phyloP scores from a whole-genome alignment of 2,329 filamentous ascomycete species.

The Ophiocordyceps unilateralis region DNA sequence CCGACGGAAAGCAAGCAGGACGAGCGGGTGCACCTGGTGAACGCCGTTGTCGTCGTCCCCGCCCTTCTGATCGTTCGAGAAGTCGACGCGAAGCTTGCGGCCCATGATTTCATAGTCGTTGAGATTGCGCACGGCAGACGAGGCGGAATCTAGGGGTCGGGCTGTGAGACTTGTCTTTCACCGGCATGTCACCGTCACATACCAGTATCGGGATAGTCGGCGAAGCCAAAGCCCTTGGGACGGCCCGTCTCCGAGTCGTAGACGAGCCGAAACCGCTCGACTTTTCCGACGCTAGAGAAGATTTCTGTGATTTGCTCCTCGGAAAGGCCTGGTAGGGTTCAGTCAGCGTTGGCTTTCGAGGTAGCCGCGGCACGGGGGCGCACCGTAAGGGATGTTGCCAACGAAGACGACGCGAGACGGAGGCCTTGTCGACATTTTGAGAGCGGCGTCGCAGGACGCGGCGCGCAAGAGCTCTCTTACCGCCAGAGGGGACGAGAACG shows the following conservation, averaged over 20 bases:
- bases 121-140: slow-evolving; percentile 84
- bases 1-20: neutral
- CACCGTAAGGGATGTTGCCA: slow-evolving; percentile 72
- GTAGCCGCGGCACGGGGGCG: slow-evolving; percentile 4
- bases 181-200: slow-evolving; percentile 9
- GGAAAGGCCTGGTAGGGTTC: slow-evolving; percentile 53
- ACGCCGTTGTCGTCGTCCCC: slow-evolving; percentile 39
- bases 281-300: slow-evolving; percentile 76
- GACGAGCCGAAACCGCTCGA: slow-evolving; percentile 81
- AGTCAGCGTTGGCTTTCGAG: neutral
- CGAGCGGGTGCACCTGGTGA: slow-evolving; percentile 5
- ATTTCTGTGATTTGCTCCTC: slow-evolving; percentile 94
- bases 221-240: slow-evolving; percentile 92
- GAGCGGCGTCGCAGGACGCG: neutral
- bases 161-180: slow-evolving; percentile 5
- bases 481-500: neutral
- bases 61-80: slow-evolving; percentile 76
- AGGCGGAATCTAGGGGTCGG: slow-evolving; percentile 46
- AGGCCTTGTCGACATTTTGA: slow-evolving; percentile 51
- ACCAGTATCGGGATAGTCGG: slow-evolving; percentile 87
- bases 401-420: slow-evolving; percentile 70
- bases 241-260: slow-evolving; percentile 91
- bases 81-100: slow-evolving; percentile 85
- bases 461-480: neutral
- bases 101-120: slow-evolving; percentile 95